Percentiles rank a stretch among this genome's conserved stretches.
phyloP scores from a whole-genome alignment of 805 yeast genomes.

The Saccharomycopsis oosterbeekiorum region DNA sequence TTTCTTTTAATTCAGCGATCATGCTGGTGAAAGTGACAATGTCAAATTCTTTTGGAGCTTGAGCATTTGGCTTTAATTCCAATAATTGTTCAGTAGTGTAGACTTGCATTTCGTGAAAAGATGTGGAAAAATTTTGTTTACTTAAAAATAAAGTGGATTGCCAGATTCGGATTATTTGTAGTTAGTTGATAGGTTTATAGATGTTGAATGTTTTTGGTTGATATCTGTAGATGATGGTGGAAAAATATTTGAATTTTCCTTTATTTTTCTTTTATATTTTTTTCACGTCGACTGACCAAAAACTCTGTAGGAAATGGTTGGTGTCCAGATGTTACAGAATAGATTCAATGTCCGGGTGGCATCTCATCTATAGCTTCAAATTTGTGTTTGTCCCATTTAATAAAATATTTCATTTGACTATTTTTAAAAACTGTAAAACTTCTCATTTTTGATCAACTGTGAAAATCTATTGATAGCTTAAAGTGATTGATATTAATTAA shows the following conservation, averaged over 20 bases:
- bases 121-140: no score
- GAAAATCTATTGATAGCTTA: no score
- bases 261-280: no score
- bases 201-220: background rate
- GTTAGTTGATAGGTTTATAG: background rate
- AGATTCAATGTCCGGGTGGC: background rate
- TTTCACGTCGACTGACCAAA: background rate
- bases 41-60: slow-evolving; percentile 53
- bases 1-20: slow-evolving; percentile 55
- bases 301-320: background rate
- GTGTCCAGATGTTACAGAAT: background rate
- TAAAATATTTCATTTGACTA: no score
- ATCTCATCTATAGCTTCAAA: background rate
- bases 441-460: background rate
- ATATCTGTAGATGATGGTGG: background rate
- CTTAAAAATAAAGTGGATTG: no score
- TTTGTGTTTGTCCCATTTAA: background rate
- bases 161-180: no score
- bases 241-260: background rate
- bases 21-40: slow-evolving; percentile 54
- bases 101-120: slow-evolving; percentile 4
- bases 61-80: slow-evolving; percentile 45
- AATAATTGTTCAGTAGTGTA: slow-evolving; percentile 67
- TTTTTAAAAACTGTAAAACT: no score
- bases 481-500: background rate